These are phyloP conservation scores for Microdochium paspali DNA, from an alignment of 2,329 filamentous ascomycete genomes.

Conservation along the genomic window DNA sequence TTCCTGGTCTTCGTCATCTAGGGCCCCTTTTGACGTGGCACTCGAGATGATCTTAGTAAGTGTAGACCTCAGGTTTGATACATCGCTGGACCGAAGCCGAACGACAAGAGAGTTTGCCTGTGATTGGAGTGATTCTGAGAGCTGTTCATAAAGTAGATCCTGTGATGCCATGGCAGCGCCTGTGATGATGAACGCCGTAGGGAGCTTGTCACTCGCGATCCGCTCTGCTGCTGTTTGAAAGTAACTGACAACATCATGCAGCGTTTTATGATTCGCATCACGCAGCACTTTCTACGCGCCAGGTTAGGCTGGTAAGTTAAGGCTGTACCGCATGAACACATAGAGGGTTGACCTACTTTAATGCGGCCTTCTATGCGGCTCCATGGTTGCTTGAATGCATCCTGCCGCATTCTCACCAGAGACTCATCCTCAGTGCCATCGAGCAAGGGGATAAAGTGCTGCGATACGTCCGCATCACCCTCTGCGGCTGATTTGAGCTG, in stretches of 20 bases:
- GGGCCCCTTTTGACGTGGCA: slow-evolving; percentile 36
- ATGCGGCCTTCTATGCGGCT: slow-evolving; percentile 52
- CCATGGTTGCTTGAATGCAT: slow-evolving; percentile 57
- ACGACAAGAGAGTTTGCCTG: slow-evolving; percentile 48
- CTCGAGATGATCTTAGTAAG: slow-evolving; percentile 67
- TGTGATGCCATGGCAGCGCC: slow-evolving; percentile 73
- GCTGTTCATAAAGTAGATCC: slow-evolving; percentile 61
- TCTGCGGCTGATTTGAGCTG: slow-evolving; percentile 1
- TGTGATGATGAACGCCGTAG: slow-evolving; percentile 64
- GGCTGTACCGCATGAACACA: slow-evolving; percentile 2
- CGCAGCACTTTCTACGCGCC: slow-evolving; percentile 40
- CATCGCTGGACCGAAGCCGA: slow-evolving; percentile 59
- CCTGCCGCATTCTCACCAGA: slow-evolving; percentile 42
- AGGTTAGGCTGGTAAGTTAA: slow-evolving; percentile 1
- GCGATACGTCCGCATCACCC: not conserved
- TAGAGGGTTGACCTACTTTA: slow-evolving; percentile 33
- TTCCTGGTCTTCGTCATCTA: slow-evolving; percentile 46
- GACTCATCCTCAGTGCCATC: slow-evolving; percentile 41
- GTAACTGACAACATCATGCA: slow-evolving; percentile 49
- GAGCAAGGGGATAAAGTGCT: slow-evolving; percentile 41
- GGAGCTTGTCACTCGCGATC: slow-evolving; percentile 39
- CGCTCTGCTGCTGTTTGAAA: slow-evolving; percentile 26
- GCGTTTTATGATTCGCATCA: slow-evolving; percentile 50
- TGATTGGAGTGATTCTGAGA: slow-evolving; percentile 45
- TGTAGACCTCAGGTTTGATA: slow-evolving; percentile 62